phyloP scores from a whole-genome alignment of 2,329 filamentous ascomycete species.

The Colletotrichum sp. region DNA sequence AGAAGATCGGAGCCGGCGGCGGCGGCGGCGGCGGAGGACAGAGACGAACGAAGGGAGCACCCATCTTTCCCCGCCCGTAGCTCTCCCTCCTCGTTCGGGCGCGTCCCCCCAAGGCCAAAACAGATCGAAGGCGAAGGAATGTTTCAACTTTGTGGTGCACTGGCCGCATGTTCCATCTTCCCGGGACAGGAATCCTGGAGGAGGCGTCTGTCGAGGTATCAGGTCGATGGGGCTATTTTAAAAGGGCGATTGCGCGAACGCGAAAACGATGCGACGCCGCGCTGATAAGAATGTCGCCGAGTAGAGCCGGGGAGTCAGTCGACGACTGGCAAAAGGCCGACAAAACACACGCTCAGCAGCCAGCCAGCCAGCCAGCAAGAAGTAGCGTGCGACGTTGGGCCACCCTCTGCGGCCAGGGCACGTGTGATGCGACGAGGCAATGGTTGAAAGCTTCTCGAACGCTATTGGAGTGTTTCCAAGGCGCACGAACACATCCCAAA shows the following conservation, averaged over 20 bases:
- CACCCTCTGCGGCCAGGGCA: not conserved
- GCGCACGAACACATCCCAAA: not conserved
- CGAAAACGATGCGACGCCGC: not conserved
- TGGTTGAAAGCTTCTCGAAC: not conserved
- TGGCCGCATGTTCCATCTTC: not conserved
- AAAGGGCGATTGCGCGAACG: not conserved
- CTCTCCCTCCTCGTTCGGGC: not conserved
- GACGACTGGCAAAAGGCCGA: not conserved
- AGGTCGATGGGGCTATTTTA: not conserved
- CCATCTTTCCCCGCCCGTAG: not conserved
- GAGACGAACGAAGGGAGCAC: not conserved
- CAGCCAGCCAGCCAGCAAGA: not conserved
- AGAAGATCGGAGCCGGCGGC: not conserved
- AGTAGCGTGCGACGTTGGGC: not conserved
- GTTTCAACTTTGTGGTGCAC: not conserved
- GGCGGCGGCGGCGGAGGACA: not conserved
- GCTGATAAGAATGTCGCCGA: not conserved
- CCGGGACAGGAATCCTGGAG: not conserved
- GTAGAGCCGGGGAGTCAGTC: not conserved
- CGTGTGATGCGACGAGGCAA: not conserved
- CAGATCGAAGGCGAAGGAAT: not conserved
- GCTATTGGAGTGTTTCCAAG: not conserved
- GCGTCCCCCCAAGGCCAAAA: not conserved
- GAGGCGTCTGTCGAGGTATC: not conserved
- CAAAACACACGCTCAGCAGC: not conserved